These are phyloP conservation scores for Agroathelia rolfsii DNA, from an alignment of 1,284 basidiomycete genomes.

Conservation along the genomic window DNA sequence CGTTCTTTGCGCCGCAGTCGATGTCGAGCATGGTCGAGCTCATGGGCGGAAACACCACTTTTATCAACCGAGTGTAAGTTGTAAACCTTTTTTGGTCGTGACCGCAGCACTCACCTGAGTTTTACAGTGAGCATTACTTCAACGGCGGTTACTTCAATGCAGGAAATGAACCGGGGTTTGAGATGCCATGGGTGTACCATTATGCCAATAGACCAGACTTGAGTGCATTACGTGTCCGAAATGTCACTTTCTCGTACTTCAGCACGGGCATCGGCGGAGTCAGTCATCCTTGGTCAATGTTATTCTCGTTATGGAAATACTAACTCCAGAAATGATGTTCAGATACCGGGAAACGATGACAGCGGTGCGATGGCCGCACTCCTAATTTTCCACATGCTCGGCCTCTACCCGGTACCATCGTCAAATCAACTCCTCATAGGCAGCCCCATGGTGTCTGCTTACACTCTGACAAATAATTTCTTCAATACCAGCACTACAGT, in stretches of 20 bases:
- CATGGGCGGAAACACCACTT: slow-evolving; percentile 50
- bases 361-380: slow-evolving; percentile 50
- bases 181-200: slow-evolving; percentile 47
- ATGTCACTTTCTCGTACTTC: slow-evolving; percentile 46
- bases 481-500: slow-evolving; percentile 40
- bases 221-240: slow-evolving; percentile 42
- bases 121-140: slow-evolving; percentile 34
- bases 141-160: slow-evolving; percentile 38
- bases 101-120: background rate
- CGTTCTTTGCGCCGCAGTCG: slow-evolving; percentile 49
- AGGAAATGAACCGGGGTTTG: slow-evolving; percentile 45
- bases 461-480: slow-evolving; percentile 45
- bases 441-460: slow-evolving; percentile 45
- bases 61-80: slow-evolving; percentile 38
- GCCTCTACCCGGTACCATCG: slow-evolving; percentile 49
- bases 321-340: slow-evolving; percentile 24
- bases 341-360: slow-evolving; percentile 56
- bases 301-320: no score
- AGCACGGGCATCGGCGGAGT: slow-evolving; percentile 37
- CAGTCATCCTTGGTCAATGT: slow-evolving; percentile 11
- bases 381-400: slow-evolving; percentile 41
- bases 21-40: slow-evolving; percentile 43
- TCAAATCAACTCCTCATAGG: slow-evolving; percentile 42
- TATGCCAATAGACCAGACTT: slow-evolving; percentile 44
- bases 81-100: no score